A percentile compares a stretch with the other conserved stretches of the same genome.
phyloP scores from a whole-genome alignment of 2,329 filamentous ascomycete genomes.

The Exophiala alcalophila region DNA sequence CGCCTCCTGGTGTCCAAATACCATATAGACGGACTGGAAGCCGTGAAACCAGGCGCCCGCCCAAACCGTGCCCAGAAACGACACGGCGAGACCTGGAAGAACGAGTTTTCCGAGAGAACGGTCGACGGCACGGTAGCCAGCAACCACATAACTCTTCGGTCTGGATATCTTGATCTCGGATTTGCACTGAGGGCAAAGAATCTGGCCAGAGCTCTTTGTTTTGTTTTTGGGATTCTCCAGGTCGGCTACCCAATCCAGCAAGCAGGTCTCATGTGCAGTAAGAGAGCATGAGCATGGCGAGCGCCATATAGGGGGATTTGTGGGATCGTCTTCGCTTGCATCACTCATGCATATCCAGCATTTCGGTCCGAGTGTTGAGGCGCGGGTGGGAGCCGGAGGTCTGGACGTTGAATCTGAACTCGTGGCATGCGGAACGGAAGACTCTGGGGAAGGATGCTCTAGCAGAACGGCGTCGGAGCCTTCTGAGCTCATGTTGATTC shows the following conservation, averaged over 20 bases:
- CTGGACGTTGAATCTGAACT: conserved; percentile 13
- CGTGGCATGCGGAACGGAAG: not conserved
- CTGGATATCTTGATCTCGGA: conserved; percentile 72
- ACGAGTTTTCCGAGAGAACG: conserved; percentile 57
- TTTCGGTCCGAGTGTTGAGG: conserved; percentile 45
- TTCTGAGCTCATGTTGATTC: conserved; percentile 30
- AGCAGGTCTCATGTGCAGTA: conserved; percentile 83
- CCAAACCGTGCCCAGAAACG: conserved; percentile 45
- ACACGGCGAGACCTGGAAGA: conserved; percentile 61
- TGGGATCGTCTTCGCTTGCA: conserved; percentile 61
- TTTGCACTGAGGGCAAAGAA: conserved; percentile 89
- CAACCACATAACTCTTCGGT: conserved; percentile 69
- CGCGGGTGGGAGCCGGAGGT: conserved; percentile 20
- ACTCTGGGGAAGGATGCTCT: conserved; percentile 21
- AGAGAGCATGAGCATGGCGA: conserved; percentile 88
- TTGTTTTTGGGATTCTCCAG: conserved; percentile 64
- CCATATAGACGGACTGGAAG: conserved; percentile 60
- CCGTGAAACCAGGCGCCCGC: conserved; percentile 57
- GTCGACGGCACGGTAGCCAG: conserved; percentile 60
- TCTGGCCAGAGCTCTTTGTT: conserved; percentile 52
- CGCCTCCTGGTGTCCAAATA: conserved; percentile 64
- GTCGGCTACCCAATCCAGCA: conserved; percentile 91
- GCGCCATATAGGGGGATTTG: conserved; percentile 65
- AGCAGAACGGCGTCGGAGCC: conserved; percentile 30
- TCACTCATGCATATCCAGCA: conserved; percentile 71